Evolutionary conservation across 2,329 filamentous ascomycete species (phyloP).

Genomic region (Elsinoe fawcettii): DNA sequence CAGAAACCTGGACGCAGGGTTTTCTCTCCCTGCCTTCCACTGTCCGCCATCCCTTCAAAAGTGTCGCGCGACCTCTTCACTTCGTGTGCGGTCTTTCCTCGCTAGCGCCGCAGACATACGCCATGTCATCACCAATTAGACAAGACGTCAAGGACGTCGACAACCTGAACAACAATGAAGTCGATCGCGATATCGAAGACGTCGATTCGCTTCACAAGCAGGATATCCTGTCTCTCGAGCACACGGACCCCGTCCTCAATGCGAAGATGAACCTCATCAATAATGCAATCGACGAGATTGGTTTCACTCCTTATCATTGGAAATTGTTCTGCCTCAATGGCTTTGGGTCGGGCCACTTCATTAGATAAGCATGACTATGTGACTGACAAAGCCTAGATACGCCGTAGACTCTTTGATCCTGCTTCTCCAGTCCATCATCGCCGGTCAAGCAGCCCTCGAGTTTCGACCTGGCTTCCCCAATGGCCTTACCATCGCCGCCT

Average conservation of each 20-base stretch:
- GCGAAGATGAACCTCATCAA: constrained; percentile 64
- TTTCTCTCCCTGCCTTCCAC: background rate
- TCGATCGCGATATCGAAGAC: background rate
- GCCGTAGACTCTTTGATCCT: constrained; percentile 51
- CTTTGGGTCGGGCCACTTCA: constrained; percentile 44
- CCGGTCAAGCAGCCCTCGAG: constrained; percentile 50
- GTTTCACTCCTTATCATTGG: constrained; percentile 48
- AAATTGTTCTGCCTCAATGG: constrained; percentile 55
- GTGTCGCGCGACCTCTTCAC: too few relatives aligned
- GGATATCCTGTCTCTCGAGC: constrained; percentile 32
- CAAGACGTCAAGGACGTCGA: background rate
- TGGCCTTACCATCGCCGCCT: constrained; percentile 55
- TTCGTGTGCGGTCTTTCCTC: too few relatives aligned
- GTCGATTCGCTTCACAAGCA: constrained; percentile 6
- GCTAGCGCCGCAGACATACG: background rate
- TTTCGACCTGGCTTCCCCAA: constrained; percentile 46
- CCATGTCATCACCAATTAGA: background rate
- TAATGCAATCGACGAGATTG: constrained; percentile 51
- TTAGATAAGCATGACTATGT: constrained; percentile 22
- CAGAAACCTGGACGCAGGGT: background rate
- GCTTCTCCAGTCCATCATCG: constrained; percentile 56
- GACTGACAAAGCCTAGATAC: constrained; percentile 56
- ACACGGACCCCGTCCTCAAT: constrained; percentile 54
- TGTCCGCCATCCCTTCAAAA: too few relatives aligned
- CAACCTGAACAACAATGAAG: background rate